Evolutionary conservation across 2,329 filamentous ascomycete genomes (phyloP).

Genomic region (Penicillium sclerotigenum): DNA sequence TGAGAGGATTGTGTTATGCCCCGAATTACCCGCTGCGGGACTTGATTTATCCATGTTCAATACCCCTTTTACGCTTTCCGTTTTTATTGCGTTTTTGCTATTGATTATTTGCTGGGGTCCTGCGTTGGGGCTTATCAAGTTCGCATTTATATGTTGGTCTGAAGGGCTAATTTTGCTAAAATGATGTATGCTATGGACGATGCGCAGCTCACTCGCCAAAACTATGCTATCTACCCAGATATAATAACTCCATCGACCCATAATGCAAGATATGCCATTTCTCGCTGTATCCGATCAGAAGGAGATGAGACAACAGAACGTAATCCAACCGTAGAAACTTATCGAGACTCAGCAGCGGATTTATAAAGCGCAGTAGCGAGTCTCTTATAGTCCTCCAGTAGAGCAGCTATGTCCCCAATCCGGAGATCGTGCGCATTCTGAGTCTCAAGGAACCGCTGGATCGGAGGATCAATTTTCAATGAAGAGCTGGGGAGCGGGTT

Average conservation of each 20-base stretch:
- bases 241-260: slow-evolving; percentile 20
- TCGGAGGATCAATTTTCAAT: slow-evolving; percentile 54
- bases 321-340: not conserved
- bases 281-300: not conserved
- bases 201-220: slow-evolving; percentile 4
- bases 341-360: slow-evolving; percentile 15
- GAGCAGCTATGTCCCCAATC: slow-evolving; percentile 68
- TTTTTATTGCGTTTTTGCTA: not conserved
- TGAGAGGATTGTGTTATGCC: not conserved
- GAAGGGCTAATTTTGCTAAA: slow-evolving; percentile 2
- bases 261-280: slow-evolving; percentile 7
- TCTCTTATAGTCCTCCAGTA: slow-evolving; percentile 71
- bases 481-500: slow-evolving; percentile 11
- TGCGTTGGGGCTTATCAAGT: not conserved
- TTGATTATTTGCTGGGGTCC: not conserved
- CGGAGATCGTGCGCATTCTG: slow-evolving; percentile 67
- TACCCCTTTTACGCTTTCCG: slow-evolving; percentile 11
- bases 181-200: slow-evolving; percentile 17
- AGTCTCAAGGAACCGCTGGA: slow-evolving; percentile 69
- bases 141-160: not conserved
- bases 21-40: not conserved
- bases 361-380: slow-evolving; percentile 64
- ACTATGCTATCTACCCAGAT: slow-evolving; percentile 9
- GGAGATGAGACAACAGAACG: not conserved
- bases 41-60: slow-evolving; percentile 10